Conservation (phyloP, 306 rosid genomes). For the Begonia masoniana region DNA sequence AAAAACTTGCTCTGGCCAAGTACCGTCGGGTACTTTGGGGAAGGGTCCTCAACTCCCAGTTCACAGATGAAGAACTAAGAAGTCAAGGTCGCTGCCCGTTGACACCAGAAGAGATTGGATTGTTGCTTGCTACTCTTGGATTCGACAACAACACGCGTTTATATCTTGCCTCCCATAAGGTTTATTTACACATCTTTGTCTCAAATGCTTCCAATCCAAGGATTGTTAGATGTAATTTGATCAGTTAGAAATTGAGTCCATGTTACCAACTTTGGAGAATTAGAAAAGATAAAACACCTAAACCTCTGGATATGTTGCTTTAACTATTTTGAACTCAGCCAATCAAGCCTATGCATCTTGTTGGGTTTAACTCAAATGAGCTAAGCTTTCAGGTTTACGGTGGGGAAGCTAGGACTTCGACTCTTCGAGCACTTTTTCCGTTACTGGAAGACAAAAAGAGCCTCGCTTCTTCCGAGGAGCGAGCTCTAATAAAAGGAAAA, state of each 20-base stretch:
- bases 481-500: conserved; percentile 67
- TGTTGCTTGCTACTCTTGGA: conserved; percentile 83
- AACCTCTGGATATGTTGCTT: no score
- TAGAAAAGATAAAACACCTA: no score
- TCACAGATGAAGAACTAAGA: conserved; percentile 89
- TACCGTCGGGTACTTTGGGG: conserved; percentile 87
- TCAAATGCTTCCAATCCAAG: not conserved
- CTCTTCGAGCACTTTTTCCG: conserved; percentile 63
- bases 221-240: not conserved
- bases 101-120: conserved; percentile 96
- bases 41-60: conserved; percentile 93
- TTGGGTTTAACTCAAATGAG: no score
- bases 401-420: conserved; percentile 82
- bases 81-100: conserved; percentile 95
- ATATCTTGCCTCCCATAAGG: conserved; percentile 99
- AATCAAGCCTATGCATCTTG: no score
- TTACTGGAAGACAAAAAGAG: conserved; percentile 89
- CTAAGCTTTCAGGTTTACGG: conserved; percentile 59
- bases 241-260: no score
- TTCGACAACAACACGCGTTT: conserved; percentile 84
- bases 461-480: conserved; percentile 61
- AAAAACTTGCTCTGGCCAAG: conserved; percentile 81
- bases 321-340: no score
- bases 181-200: conserved; percentile 17
- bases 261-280: no score